Percentiles rank a stretch among this genome's conserved stretches.
Evolutionary conservation across 345 rosid species (phyloP).

Genomic region (Abelmoschus esculentus): DNA sequence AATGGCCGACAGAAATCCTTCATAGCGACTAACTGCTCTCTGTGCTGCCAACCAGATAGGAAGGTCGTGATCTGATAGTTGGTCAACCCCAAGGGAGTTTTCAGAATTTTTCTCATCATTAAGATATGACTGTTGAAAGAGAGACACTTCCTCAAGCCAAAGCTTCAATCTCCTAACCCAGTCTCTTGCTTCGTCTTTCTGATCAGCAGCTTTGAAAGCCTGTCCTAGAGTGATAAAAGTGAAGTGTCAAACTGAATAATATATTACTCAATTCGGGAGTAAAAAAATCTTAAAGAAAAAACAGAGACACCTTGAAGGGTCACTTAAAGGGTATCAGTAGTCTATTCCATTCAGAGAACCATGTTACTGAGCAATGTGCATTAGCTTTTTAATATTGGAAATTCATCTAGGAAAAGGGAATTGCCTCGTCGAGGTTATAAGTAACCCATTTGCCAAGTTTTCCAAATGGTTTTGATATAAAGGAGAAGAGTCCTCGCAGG

Average conservation of each 20-base stretch:
- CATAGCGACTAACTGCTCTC: slow-evolving; percentile 83
- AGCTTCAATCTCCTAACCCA: slow-evolving; percentile 42
- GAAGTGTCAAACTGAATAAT: slow-evolving; percentile 4
- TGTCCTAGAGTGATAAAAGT: slow-evolving; percentile 24
- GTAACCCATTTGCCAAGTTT: slow-evolving; percentile 53
- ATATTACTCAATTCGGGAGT: not conserved
- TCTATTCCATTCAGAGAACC: not conserved
- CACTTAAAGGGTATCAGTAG: not conserved
- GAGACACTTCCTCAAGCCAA: slow-evolving; percentile 58
- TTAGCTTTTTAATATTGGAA: not conserved
- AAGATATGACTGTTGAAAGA: slow-evolving; percentile 46
- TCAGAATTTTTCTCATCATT: slow-evolving; percentile 34
- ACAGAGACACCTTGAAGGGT: not conserved
- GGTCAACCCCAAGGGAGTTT: slow-evolving; percentile 30
- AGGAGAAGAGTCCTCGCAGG: slow-evolving; percentile 53
- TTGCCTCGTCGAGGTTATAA: slow-evolving; percentile 46
- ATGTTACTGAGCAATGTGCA: not conserved
- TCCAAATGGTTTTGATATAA: slow-evolving; percentile 66
- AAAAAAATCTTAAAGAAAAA: not conserved
- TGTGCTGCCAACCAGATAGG: slow-evolving; percentile 89
- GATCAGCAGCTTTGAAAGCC: slow-evolving; percentile 45
- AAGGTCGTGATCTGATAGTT: slow-evolving; percentile 54
- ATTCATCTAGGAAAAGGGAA: slow-evolving; percentile 11
- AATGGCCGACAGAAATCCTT: slow-evolving; percentile 69
- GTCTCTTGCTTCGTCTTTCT: slow-evolving; percentile 42